phyloP scores from a whole-genome alignment of 2,329 filamentous ascomycete genomes.

The Emmonsiellopsis sp. region DNA sequence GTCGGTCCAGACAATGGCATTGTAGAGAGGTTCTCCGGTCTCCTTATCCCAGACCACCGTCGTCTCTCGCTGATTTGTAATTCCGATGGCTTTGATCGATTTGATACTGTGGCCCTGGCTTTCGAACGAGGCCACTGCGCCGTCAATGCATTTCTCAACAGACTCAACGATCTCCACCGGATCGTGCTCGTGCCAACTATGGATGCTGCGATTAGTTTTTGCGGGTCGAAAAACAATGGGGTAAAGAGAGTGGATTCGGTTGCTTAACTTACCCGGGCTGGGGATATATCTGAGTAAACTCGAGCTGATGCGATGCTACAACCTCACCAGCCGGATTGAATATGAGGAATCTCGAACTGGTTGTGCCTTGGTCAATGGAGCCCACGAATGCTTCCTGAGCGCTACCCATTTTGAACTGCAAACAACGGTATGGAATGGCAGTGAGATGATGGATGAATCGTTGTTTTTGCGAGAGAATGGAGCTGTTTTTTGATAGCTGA shows the following conservation, averaged over 20 bases:
- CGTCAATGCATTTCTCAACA: conserved; percentile 70
- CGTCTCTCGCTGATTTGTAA: conserved; percentile 88
- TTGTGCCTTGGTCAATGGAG: conserved; percentile 85
- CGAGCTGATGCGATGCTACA: conserved; percentile 74
- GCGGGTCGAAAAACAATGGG: background rate
- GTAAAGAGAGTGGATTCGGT: background rate
- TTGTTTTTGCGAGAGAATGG: background rate
- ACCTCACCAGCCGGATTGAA: conserved; percentile 73
- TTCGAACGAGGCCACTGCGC: conserved; percentile 62
- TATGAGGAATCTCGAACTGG: conserved; percentile 80
- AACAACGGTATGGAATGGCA: background rate
- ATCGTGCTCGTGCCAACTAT: conserved; percentile 84
- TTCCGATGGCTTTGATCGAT: conserved; percentile 68
- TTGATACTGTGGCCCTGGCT: conserved; percentile 57
- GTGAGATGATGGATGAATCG: too few species aligned
- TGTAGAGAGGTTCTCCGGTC: conserved; percentile 74
- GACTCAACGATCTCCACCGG: conserved; percentile 65
- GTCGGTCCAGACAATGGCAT: conserved; percentile 86
- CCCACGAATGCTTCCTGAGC: conserved; percentile 55
- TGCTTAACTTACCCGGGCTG: conserved; percentile 71
- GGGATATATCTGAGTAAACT: conserved; percentile 81
- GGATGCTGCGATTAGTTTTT: background rate
- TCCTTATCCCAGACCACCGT: conserved; percentile 74
- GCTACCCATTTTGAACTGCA: background rate
- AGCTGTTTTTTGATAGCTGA: background rate